These are phyloP conservation scores for Tricharina praecox DNA, from an alignment of 495 filamentous ascomycete genomes.

Conservation along the genomic window DNA sequence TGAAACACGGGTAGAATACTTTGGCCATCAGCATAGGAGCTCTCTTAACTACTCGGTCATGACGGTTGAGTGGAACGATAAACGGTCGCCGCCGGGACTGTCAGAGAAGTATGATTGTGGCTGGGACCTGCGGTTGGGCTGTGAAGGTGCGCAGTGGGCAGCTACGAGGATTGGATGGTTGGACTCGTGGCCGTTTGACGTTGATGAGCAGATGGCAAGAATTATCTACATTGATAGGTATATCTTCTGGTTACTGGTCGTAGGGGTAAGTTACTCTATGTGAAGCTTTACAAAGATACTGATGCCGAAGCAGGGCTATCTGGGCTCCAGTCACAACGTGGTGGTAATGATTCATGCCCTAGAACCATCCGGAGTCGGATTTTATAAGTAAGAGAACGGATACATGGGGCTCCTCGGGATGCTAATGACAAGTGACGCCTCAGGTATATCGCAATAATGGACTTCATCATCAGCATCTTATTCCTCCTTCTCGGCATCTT, in stretches of 20 bases:
- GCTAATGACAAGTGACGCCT: no score
- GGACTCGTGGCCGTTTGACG: slow-evolving; percentile 5
- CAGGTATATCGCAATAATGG: slow-evolving; percentile 6
- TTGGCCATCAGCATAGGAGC: neutral
- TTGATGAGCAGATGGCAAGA: neutral
- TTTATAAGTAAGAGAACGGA: slow-evolving; percentile 5
- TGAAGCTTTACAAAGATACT: neutral
- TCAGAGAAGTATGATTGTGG: slow-evolving; percentile 1
- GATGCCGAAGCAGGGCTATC: neutral
- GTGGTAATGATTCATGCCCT: slow-evolving; percentile 2
- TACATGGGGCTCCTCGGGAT: no score
- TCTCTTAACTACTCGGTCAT: neutral
- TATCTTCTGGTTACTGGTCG: slow-evolving; percentile 1
- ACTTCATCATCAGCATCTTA: slow-evolving; percentile 2
- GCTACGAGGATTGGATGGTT: slow-evolving; percentile 2
- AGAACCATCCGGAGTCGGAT: slow-evolving; percentile 3
- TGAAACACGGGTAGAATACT: neutral
- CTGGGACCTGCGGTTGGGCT: neutral
- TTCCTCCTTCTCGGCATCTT: slow-evolving; percentile 6
- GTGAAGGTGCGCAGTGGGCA: slow-evolving; percentile 3
- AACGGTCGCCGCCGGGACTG: neutral
- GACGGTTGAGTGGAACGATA: neutral
- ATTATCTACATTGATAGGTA: slow-evolving; percentile 6
- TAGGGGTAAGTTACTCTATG: slow-evolving; percentile 1
- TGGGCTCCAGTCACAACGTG: neutral